These are phyloP conservation scores for Curvularia hawaiiensis DNA, from an alignment of 2,329 filamentous ascomycete genomes.

Conservation along the genomic window DNA sequence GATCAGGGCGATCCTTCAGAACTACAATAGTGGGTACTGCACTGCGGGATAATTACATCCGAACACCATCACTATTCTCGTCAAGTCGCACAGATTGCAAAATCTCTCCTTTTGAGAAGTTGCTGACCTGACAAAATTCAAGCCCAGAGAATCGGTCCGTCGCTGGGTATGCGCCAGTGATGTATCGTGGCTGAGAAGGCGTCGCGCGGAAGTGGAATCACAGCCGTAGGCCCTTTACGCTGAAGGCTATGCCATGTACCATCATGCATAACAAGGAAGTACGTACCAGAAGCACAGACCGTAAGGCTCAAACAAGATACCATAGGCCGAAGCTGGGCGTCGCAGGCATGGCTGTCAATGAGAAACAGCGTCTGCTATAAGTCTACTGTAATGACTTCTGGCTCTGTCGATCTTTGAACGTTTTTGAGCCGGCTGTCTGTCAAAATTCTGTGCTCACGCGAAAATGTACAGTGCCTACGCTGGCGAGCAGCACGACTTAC, in stretches of 20 bases:
- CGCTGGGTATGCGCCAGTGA: background rate
- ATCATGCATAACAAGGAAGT: background rate
- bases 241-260: background rate
- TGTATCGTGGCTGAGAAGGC: background rate
- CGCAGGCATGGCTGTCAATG: background rate
- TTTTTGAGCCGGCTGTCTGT: background rate
- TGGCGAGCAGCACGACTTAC: constrained; percentile 28
- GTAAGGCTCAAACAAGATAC: background rate
- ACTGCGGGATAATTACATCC: background rate
- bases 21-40: background rate
- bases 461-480: constrained; percentile 31
- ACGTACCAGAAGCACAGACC: background rate
- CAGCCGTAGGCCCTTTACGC: background rate
- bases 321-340: background rate
- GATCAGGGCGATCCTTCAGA: background rate
- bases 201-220: background rate
- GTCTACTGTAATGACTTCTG: background rate
- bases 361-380: constrained; percentile 2
- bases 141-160: background rate
- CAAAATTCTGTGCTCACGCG: background rate
- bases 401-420: background rate
- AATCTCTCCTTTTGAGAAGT: too few species aligned
- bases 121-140: too few species aligned
- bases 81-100: background rate
- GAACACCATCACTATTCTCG: background rate